These are phyloP conservation scores for Mercurialis annua DNA, from an alignment of 345 rosid species.

Conservation along the genomic window DNA sequence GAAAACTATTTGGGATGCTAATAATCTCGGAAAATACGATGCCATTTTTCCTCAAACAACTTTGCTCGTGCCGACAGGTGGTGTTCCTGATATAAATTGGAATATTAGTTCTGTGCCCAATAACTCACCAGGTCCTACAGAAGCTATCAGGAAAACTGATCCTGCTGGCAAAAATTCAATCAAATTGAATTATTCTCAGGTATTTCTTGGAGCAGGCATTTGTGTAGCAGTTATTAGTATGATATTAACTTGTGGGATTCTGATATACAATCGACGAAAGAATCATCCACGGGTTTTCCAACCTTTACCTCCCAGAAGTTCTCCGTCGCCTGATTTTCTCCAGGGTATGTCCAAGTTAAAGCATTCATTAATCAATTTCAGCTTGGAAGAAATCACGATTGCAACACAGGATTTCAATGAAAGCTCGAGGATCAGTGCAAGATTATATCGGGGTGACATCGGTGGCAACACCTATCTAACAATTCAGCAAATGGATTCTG, in stretches of 20 bases:
- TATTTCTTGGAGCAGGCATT: constrained; percentile 20
- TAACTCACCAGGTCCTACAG: constrained; percentile 22
- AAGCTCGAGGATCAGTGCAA: constrained; percentile 24
- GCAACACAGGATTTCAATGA: constrained; percentile 33
- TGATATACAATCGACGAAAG: constrained; percentile 4
- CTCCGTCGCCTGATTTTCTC: constrained; percentile 30
- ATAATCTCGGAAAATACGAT: constrained; percentile 6
- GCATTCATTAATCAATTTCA: constrained; percentile 25
- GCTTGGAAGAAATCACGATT: constrained; percentile 33
- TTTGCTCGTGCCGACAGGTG: constrained; percentile 28
- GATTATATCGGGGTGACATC: constrained; percentile 22
- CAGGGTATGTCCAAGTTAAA: constrained; percentile 33
- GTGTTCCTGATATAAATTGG: constrained; percentile 20
- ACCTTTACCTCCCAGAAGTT: constrained; percentile 18
- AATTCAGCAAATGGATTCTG: constrained; percentile 22
- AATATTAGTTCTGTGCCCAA: background rate
- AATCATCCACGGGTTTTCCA: constrained; percentile 21
- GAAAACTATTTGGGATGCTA: constrained; percentile 22
- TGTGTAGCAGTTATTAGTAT: constrained; percentile 11
- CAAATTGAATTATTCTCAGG: background rate
- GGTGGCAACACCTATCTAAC: constrained; percentile 20
- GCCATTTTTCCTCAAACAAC: constrained; percentile 33
- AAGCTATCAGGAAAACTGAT: constrained; percentile 6
- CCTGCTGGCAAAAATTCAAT: constrained; percentile 9
- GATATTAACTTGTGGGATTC: constrained; percentile 3